Evolutionary conservation across 768 basidiomycete species (phyloP).

Genomic region (Suillus weaverae): DNA sequence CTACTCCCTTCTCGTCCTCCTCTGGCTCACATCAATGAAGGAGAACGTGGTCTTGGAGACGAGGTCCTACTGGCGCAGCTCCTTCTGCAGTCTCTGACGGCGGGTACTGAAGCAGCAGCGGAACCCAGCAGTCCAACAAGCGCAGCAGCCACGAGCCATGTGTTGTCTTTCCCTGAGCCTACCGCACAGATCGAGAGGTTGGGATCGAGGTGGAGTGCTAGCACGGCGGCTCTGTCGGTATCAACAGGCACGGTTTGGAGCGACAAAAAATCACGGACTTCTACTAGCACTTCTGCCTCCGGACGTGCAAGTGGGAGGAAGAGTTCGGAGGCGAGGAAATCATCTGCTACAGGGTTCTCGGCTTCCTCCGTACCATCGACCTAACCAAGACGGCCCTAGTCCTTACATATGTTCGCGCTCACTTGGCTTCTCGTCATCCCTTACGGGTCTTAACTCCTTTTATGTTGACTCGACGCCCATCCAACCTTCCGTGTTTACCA

Average conservation of each 20-base stretch:
- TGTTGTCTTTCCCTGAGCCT: slow-evolving; percentile 16
- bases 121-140: background rate
- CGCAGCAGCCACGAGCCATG: slow-evolving; percentile 7
- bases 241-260: background rate
- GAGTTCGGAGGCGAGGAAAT: background rate
- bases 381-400: background rate
- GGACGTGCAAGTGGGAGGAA: background rate
- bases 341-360: background rate
- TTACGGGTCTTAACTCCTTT: slow-evolving; percentile 1
- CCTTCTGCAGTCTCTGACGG: slow-evolving; percentile 28
- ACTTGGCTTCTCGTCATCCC: background rate
- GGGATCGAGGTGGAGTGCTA: slow-evolving; percentile 32
- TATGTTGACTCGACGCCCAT: background rate
- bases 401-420: background rate
- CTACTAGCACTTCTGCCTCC: background rate
- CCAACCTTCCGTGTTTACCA: background rate
- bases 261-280: background rate
- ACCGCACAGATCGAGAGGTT: slow-evolving; percentile 18
- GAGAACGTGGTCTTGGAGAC: slow-evolving; percentile 23
- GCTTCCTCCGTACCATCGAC: background rate
- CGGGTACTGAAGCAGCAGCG: slow-evolving; percentile 10
- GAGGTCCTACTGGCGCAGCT: slow-evolving; percentile 31
- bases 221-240: slow-evolving; percentile 29
- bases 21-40: slow-evolving; percentile 16
- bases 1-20: slow-evolving; percentile 19